Evolutionary conservation across 2,329 filamentous ascomycete genomes (phyloP).

Genomic region (Ascochyta lentis): DNA sequence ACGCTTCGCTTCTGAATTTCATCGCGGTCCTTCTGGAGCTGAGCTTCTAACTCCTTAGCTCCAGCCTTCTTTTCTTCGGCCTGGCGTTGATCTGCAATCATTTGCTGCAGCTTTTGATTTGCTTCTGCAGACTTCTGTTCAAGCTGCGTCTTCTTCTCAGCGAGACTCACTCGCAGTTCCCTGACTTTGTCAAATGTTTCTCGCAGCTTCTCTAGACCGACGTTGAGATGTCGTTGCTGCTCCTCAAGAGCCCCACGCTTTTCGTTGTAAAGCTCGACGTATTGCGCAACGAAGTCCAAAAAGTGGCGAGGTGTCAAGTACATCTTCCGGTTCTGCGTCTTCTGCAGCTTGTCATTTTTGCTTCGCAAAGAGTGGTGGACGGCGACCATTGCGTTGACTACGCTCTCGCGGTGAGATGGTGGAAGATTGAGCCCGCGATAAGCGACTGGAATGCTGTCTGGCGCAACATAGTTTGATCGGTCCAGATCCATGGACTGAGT

Average conservation of each 20-base stretch:
- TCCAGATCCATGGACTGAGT: constrained; percentile 97
- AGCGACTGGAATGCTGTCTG: constrained; percentile 90
- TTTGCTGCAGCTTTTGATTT: constrained; percentile 95
- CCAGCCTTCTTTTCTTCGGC: constrained; percentile 89
- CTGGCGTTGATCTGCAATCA: constrained; percentile 95
- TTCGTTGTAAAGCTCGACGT: constrained; percentile 95
- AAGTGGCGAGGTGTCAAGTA: constrained; percentile 97
- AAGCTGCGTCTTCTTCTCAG: constrained; percentile 91
- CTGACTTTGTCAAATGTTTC: constrained; percentile 98
- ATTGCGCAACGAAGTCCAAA: constrained; percentile 96
- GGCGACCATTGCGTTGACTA: constrained; percentile 98
- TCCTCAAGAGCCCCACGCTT: constrained; percentile 98
- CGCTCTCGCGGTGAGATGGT: constrained; percentile 85
- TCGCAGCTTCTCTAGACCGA: constrained; percentile 94
- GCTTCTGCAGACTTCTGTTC: constrained; percentile 94
- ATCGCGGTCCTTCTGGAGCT: constrained; percentile 86
- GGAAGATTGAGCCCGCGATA: constrained; percentile 86
- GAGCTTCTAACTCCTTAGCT: constrained; percentile 86
- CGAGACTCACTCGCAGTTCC: constrained; percentile 86
- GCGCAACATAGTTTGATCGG: constrained; percentile 81
- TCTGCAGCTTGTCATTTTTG: constrained; percentile 86
- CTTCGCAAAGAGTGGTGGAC: constrained; percentile 93
- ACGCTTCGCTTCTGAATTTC: constrained; percentile 84
- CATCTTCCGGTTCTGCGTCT: constrained; percentile 90
- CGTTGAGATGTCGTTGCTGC: constrained; percentile 96